A percentile compares a stretch with the other conserved stretches of the same genome.
Conservation (phyloP, 164 flowering plant genomes). For the Piper betle region DNA sequence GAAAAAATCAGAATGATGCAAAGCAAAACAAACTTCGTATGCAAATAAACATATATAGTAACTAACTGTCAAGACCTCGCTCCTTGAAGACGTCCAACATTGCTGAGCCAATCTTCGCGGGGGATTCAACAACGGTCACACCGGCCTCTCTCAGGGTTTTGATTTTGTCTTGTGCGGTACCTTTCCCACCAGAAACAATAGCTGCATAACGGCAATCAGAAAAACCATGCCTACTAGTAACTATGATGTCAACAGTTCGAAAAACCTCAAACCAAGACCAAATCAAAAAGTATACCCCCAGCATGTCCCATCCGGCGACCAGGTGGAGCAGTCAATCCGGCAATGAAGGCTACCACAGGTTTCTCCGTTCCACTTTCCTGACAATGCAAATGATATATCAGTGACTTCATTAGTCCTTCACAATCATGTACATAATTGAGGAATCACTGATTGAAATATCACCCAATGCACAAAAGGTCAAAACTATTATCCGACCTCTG, state of each 20-base stretch:
- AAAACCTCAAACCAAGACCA: background rate
- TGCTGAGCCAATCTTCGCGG: slow-evolving; percentile 79
- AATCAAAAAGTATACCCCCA: slow-evolving; percentile 49
- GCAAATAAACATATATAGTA: background rate
- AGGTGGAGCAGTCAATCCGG: slow-evolving; percentile 98
- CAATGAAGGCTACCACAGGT: slow-evolving; percentile 93
- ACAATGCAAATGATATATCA: slow-evolving; percentile 1
- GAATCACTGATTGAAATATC: no score
- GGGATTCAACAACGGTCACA: slow-evolving; percentile 91
- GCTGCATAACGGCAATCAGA: slow-evolving; percentile 34
- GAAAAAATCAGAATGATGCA: background rate
- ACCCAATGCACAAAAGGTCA: no score
- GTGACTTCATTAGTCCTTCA: no score
- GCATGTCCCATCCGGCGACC: slow-evolving; percentile 99
- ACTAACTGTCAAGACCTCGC: slow-evolving; percentile 50
- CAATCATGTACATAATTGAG: no score
- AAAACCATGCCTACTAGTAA: background rate
- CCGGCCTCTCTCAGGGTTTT: slow-evolving; percentile 84
- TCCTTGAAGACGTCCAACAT: slow-evolving; percentile 86
- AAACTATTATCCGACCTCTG: no score
- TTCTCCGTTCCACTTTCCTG: slow-evolving; percentile 97
- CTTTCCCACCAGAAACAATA: slow-evolving; percentile 97
- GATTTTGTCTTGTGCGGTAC: slow-evolving; percentile 97
- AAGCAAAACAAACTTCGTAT: background rate
- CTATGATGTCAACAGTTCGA: no score